Evolutionary conservation across 495 filamentous ascomycete species (phyloP), one percentile per base, ranked within the genome.

Genomic region (Patellaria atrata): DNA sequence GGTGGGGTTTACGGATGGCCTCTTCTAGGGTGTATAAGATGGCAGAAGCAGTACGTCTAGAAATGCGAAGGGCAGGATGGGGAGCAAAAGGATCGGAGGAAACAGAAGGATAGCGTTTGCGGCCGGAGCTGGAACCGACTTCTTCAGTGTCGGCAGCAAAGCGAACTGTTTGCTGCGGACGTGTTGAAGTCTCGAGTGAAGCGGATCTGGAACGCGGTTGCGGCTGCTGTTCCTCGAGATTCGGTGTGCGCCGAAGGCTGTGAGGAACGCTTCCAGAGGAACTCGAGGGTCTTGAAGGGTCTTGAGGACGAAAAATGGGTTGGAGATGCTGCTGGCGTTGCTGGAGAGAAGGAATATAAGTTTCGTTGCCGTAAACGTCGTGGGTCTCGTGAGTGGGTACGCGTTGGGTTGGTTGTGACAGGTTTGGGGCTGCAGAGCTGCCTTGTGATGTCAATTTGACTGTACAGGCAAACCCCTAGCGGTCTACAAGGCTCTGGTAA

Each of bases 1-100:
- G 67, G 38, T 84, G 68, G 1, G 89, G 87, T 24, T 73, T 71
- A 31, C 86, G 77, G 31, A 94, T 67, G 28, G 81, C 89, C 59
- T 87, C 82, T 62, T 97, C 87, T 29, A 96, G 73, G 4, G 83
- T 72, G 67, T 76, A 94, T 41, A 83, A 77, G 51, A 97, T 84
- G 12, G 89, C 87, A 38, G 75, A 71, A 11, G 75, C 70, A 20
- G 76, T 80, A 28, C 71, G 65, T 13, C 64, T 61, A 6, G 76
- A 79, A 41, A 80, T 68, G 30, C 62, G 58, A 39, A 67, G 68
- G 6, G 64, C 65, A 35, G 68, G 60, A 38, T 58, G 63, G 18
- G 69, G 67, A 20, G 59, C 44, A 41, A 34, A 45, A 35, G 20
- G 23, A 38, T 36, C 44, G 45, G 29, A 32, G 41, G 38, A 40